Base-by-base conservation (phyloP, 345 rosid species). In the Eutrema yunnanense region DNA sequence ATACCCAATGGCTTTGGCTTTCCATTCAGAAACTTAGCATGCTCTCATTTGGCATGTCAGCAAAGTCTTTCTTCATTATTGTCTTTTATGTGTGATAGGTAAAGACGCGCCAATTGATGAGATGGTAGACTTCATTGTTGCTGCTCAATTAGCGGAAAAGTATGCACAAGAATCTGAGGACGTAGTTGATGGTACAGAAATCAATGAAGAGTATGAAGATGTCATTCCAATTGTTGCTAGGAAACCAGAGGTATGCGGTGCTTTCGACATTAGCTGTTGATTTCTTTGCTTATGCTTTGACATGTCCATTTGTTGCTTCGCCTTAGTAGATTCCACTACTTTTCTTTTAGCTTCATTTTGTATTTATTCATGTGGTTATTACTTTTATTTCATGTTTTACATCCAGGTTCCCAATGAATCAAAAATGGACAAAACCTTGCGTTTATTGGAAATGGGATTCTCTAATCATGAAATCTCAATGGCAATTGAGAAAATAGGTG, bases 391-490 rank as follows among this genome's bases (percentile, higher is more conserved):
- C 36, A 4, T 69, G 71, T 13, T 46, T 63, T 48, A 19, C 41
- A 19, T 63, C 10, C 71, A 77, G 81, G 77, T 72, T 77, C 81
- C 75, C 36, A 66, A 88, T 65, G 96, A 91, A 82, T 33, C 46
- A 16, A 86, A 86, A 11, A 88, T 87, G 96, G 90, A 85, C 65
- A 90, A 85, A 78, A 90, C 98, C 7, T 86, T 90, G 71, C 73
- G 49, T 6, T 81, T 93, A 84, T 88, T 93, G 72, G 87, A 87
- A 75, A 85, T 90, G 92, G 98, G 98, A 69, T 93, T 90, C 87
- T 81, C 96, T 44, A 89, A 84, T 79, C 78, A 82, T 75, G 90
- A 93, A 78, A 78, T 90, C 65, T 93, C 98, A 67, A 62, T 80
- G 72, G 98, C 92, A 14, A 82, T 93, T 62, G 98, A 90, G 70